phyloP scores from a whole-genome alignment of 2,329 filamentous ascomycete species.

The Pyricularia grisea region DNA sequence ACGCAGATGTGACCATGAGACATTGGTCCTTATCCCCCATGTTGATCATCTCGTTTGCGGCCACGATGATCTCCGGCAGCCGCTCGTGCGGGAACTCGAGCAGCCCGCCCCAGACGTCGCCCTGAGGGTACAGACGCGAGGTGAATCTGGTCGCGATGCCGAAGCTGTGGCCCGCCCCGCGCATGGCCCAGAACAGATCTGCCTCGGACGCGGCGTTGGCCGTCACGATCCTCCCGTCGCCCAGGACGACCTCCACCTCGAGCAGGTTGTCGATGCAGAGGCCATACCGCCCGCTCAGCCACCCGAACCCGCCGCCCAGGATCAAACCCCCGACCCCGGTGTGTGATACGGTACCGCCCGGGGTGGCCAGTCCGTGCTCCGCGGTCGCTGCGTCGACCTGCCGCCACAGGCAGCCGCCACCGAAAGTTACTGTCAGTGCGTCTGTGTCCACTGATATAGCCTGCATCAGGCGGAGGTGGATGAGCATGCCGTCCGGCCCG shows the following conservation, averaged over 20 bases:
- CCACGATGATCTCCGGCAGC: constrained; percentile 18
- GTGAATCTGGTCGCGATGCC: constrained; percentile 31
- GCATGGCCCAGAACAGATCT: constrained; percentile 31
- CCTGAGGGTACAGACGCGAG: constrained; percentile 20
- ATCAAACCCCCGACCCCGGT: constrained; percentile 52
- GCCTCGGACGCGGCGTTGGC: constrained; percentile 27
- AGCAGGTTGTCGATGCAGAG: constrained; percentile 34
- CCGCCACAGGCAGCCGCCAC: constrained; percentile 42
- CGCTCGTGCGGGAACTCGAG: constrained; percentile 16
- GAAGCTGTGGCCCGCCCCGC: constrained; percentile 31
- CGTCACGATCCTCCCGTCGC: constrained; percentile 23
- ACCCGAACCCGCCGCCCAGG: constrained; percentile 49
- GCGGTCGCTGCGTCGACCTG: constrained; percentile 43
- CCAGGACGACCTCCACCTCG: constrained; percentile 27
- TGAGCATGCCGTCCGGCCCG: constrained; percentile 38
- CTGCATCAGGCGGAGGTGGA: constrained; percentile 43
- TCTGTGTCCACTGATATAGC: constrained; percentile 35
- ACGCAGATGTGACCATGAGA: constrained; percentile 8
- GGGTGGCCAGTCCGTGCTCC: constrained; percentile 42
- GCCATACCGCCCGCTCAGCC: constrained; percentile 43
- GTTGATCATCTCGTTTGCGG: constrained; percentile 18
- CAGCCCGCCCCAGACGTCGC: constrained; percentile 20
- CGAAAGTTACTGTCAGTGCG: constrained; percentile 33
- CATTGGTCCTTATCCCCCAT: constrained; percentile 12
- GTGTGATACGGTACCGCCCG: constrained; percentile 53